These are phyloP conservation scores for Vitis rotundifolia DNA, from an alignment of 164 flowering plant genomes.

Conservation along the genomic window DNA sequence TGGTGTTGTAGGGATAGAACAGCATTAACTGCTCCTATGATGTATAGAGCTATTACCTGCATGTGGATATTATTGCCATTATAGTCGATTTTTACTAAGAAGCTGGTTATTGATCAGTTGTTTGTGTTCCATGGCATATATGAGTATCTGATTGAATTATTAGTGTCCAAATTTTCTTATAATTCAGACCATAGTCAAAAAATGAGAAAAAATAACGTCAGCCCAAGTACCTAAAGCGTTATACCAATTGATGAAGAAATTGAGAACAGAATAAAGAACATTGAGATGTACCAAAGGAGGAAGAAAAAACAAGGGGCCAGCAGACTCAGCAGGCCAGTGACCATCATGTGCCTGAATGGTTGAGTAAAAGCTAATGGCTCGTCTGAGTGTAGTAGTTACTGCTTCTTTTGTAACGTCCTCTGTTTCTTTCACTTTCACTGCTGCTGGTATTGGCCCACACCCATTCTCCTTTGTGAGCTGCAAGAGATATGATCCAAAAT, in stretches of 20 bases:
- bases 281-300: slow-evolving; percentile 47
- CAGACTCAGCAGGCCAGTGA: slow-evolving; percentile 69
- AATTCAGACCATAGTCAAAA: background rate
- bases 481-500: background rate
- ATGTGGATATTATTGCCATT: background rate
- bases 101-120: background rate
- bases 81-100: background rate
- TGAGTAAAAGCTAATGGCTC: slow-evolving; percentile 45
- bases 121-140: no score
- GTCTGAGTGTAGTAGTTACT: slow-evolving; percentile 34
- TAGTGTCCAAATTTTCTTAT: no score
- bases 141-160: no score
- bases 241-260: no score
- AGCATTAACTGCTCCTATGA: slow-evolving; percentile 26
- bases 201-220: no score
- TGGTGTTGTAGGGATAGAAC: slow-evolving; percentile 31
- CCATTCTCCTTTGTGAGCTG: slow-evolving; percentile 40
- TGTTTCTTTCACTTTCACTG: slow-evolving; percentile 29
- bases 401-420: slow-evolving; percentile 38
- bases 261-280: no score
- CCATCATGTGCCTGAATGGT: slow-evolving; percentile 68
- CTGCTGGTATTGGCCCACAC: slow-evolving; percentile 10
- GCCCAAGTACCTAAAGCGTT: no score
- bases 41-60: slow-evolving; percentile 35
- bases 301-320: slow-evolving; percentile 59